These are phyloP conservation scores for Fomitopsis betulina DNA, from an alignment of 1,284 basidiomycete genomes.

Conservation along the genomic window DNA sequence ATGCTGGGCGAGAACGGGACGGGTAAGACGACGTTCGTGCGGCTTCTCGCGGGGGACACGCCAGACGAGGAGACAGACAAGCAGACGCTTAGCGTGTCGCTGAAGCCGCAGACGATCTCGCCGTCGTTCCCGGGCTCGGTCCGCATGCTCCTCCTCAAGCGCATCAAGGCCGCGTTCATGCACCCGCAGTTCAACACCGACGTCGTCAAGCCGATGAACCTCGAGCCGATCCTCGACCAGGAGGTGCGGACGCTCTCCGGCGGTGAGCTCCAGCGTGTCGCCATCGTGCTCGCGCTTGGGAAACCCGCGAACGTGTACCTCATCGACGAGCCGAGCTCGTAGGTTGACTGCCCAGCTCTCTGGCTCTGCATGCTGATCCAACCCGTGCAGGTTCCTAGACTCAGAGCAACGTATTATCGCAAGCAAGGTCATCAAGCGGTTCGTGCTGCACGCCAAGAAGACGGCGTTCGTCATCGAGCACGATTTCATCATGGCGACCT, in stretches of 20 bases:
- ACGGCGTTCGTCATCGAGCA: conserved; percentile 98
- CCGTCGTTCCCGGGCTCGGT: conserved; percentile 95
- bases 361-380: neutral
- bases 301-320: conserved; percentile 83
- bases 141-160: conserved; percentile 87
- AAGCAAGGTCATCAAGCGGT: conserved; percentile 96
- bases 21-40: conserved; percentile 95
- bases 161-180: conserved; percentile 93
- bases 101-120: conserved; percentile 96
- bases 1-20: conserved; percentile 98
- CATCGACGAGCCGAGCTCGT: conserved; percentile 82
- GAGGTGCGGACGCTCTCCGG: conserved; percentile 95
- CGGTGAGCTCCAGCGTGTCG: conserved; percentile 95
- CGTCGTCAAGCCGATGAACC: conserved; percentile 92
- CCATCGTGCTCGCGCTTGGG: conserved; percentile 85
- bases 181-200: conserved; percentile 97
- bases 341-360: conserved; percentile 16
- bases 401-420: conserved; percentile 98
- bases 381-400: conserved; percentile 78
- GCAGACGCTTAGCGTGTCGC: conserved; percentile 77
- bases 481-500: conserved; percentile 97
- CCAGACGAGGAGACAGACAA: conserved; percentile 84
- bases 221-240: conserved; percentile 93
- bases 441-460: conserved; percentile 92
- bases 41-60: conserved; percentile 83